These are phyloP conservation scores for Leishmania tarentolae DNA, from an alignment of 208 protist genomes.

Conservation along the genomic window DNA sequence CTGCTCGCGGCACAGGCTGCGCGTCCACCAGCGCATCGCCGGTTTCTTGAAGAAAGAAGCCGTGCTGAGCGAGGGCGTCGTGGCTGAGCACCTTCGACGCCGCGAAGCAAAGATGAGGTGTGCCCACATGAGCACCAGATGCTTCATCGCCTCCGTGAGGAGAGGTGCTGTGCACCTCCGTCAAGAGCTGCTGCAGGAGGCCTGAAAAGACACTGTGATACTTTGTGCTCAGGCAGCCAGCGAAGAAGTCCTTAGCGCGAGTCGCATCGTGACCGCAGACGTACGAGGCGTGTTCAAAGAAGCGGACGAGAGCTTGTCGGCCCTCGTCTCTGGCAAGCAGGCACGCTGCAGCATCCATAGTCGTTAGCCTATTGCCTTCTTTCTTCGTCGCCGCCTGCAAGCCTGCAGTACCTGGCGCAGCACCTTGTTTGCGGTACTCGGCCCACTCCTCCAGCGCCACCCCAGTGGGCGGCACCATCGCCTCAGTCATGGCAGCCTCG, in stretches of 20 bases:
- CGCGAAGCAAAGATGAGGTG: conserved; percentile 34
- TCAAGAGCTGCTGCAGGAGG: conserved; percentile 29
- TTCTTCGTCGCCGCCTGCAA: not conserved
- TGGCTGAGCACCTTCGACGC: conserved; percentile 16
- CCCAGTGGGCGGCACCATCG: conserved; percentile 25
- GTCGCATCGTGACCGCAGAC: conserved; percentile 27
- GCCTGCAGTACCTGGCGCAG: not conserved
- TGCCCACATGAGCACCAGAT: not conserved
- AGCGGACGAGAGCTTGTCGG: conserved; percentile 43
- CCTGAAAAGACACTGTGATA: conserved; percentile 45
- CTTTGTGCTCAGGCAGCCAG: conserved; percentile 56
- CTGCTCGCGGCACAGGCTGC: conserved; percentile 39
- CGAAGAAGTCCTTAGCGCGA: conserved; percentile 32
- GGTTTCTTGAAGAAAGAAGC: conserved; percentile 45
- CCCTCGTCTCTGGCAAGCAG: conserved; percentile 31
- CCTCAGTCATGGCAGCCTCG: not conserved
- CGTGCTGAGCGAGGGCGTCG: conserved; percentile 21
- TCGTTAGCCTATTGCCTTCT: conserved; percentile 9
- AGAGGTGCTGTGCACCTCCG: conserved; percentile 13
- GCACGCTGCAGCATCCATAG: conserved; percentile 19
- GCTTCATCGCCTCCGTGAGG: not conserved
- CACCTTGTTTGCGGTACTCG: conserved; percentile 39
- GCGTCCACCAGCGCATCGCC: conserved; percentile 51
- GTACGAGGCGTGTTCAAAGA: conserved; percentile 51
- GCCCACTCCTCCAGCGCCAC: conserved; percentile 53